Base-by-base conservation (phyloP, 768 basidiomycete species). In the Tulasnella sp. region DNA sequence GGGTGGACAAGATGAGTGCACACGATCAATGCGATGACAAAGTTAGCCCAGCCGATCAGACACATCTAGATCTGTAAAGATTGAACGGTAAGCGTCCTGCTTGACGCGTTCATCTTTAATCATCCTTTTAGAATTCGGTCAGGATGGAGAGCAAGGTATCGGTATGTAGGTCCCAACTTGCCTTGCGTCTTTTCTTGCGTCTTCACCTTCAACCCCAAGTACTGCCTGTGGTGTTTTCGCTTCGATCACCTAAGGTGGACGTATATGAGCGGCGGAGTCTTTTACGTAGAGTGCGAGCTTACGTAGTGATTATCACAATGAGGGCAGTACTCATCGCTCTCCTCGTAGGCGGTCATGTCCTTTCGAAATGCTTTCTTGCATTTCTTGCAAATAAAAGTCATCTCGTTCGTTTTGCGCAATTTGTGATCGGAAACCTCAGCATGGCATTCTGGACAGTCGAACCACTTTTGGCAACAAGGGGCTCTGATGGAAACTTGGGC, bases 221-320 rank as follows among this genome's bases (percentile, higher is more conserved):
- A 93, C 90, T 1, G 96, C 91, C 82, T 95, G 91, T 0, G 97
- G 94, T 36, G 91, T 94, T 85, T 97, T 97, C 9, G 97, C 97
- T 42, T 97, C 94, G 81, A 97, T 88, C 46, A 99, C 93, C 96
- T 98, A 14, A 14, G 31, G 36, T 19, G 48, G 68, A 19, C 40
- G 14, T 44, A 76, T 81, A 76, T 81, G 78, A 81, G 42, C 52
- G 10, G 39, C 34, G 46, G 56, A 48, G 24, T 52, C 27, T 34
- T 68, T 42, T 40, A 3, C 39, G 16, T 44, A 14, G 52, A 40
- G 36, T 44, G 39, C 24, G 27, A n/a, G 88, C 93, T 83, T 84
- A 97, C 98, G 85, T 97, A 99, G 84, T 97, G 97, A 84, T 99
- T 99, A 86, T 98, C 98, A 84, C 98, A 98, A 85, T 98, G 93